A percentile compares a stretch with the other conserved stretches of the same genome.
Evolutionary conservation across 768 basidiomycete species (phyloP).

Genomic region (Mycena albidolilacea): DNA sequence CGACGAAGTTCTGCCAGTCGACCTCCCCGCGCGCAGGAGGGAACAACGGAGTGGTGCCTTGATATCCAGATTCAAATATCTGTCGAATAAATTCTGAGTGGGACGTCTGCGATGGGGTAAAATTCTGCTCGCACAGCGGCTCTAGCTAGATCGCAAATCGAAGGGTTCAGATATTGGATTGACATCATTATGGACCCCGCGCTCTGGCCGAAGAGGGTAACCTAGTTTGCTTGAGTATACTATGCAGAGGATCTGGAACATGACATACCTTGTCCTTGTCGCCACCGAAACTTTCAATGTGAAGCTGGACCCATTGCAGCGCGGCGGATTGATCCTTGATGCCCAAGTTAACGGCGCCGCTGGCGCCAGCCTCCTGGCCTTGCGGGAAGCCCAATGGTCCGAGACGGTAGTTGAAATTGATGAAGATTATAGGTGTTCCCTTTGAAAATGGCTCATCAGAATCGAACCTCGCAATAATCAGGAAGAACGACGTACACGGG

Average conservation of each 20-base stretch:
- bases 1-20: slow-evolving; percentile 50
- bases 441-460: background rate
- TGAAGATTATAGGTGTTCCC: slow-evolving; percentile 58
- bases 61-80: slow-evolving; percentile 62
- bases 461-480: background rate
- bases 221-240: slow-evolving; percentile 11
- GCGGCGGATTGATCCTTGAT: slow-evolving; percentile 57
- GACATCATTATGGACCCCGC: slow-evolving; percentile 17
- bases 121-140: slow-evolving; percentile 46
- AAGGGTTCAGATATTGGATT: slow-evolving; percentile 39
- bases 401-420: slow-evolving; percentile 59
- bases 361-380: slow-evolving; percentile 41
- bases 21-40: slow-evolving; percentile 47
- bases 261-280: slow-evolving; percentile 56
- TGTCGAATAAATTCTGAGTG: slow-evolving; percentile 27
- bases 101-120: background rate
- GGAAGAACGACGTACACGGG: slow-evolving; percentile 11
- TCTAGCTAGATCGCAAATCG: slow-evolving; percentile 45
- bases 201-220: slow-evolving; percentile 52
- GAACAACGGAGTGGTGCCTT: slow-evolving; percentile 45
- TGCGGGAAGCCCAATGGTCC: background rate
- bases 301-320: slow-evolving; percentile 64
- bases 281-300: slow-evolving; percentile 72
- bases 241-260: background rate
- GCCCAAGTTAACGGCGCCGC: slow-evolving; percentile 55